These are phyloP conservation scores for Penicillium italicum DNA, from an alignment of 2,329 filamentous ascomycete species.

Conservation along the genomic window DNA sequence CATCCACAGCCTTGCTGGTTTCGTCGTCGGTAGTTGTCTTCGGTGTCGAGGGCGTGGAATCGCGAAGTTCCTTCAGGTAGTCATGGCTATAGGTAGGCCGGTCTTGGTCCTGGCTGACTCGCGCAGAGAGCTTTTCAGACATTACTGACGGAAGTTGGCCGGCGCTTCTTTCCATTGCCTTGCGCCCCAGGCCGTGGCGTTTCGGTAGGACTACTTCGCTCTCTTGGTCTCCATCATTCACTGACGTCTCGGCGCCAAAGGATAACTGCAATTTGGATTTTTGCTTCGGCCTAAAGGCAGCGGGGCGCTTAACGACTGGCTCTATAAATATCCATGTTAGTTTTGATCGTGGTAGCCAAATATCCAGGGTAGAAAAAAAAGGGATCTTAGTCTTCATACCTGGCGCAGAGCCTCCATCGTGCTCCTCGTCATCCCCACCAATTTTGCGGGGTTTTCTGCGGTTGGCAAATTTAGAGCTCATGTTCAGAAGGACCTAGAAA, in stretches of 20 bases:
- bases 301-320: conserved; percentile 55
- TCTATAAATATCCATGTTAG: conserved; percentile 38
- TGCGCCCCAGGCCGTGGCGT: conserved; percentile 56
- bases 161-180: conserved; percentile 65
- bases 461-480: conserved; percentile 56
- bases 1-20: conserved; percentile 54
- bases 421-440: conserved; percentile 62
- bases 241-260: conserved; percentile 63
- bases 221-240: conserved; percentile 54
- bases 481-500: conserved; percentile 23
- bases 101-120: conserved; percentile 61
- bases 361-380: conserved; percentile 25
- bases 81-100: conserved; percentile 81
- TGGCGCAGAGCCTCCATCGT: conserved; percentile 26
- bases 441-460: conserved; percentile 73
- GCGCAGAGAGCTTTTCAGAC: conserved; percentile 54
- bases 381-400: conserved; percentile 38
- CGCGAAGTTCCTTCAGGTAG: conserved; percentile 79
- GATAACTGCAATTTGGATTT: conserved; percentile 73
- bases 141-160: conserved; percentile 53
- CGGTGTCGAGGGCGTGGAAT: conserved; percentile 79
- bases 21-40: conserved; percentile 44
- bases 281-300: conserved; percentile 56
- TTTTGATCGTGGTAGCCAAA: background rate
- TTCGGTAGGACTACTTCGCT: conserved; percentile 59